Percentiles rank a stretch among this genome's conserved stretches.
phyloP scores from a whole-genome alignment of 148 eudicot genomes.

The Rhododendron simsii region DNA sequence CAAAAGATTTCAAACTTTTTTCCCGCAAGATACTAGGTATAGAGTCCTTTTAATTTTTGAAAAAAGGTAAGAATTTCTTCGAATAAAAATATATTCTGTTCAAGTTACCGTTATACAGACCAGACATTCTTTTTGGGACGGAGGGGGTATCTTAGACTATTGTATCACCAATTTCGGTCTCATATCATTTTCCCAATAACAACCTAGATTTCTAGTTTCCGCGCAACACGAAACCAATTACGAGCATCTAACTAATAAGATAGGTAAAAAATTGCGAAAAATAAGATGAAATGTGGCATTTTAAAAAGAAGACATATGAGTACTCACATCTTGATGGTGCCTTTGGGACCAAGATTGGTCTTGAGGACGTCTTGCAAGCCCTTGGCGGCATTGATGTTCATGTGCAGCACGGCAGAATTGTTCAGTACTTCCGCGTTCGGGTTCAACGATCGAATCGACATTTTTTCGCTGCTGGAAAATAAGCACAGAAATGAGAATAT shows the following conservation, averaged over 20 bases:
- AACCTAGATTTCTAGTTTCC: background rate
- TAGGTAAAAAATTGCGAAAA: background rate
- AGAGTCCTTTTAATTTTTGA: background rate
- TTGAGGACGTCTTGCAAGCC: slow-evolving; percentile 92
- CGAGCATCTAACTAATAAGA: background rate
- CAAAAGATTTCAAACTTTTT: background rate
- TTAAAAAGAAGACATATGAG: background rate
- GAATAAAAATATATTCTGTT: background rate
- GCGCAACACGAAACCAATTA: background rate
- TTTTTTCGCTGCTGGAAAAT: slow-evolving; percentile 27
- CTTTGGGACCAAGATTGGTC: slow-evolving; percentile 95
- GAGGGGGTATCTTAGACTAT: background rate
- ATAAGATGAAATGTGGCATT: background rate
- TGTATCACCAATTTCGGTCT: background rate
- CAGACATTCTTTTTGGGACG: background rate
- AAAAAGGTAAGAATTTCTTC: background rate
- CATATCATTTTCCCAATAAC: background rate
- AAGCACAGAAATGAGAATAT: background rate
- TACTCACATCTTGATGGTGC: slow-evolving; percentile 83
- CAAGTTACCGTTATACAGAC: background rate
- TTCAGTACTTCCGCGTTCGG: slow-evolving; percentile 96
- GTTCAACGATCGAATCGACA: slow-evolving; percentile 73
- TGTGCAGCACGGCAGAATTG: slow-evolving; percentile 93
- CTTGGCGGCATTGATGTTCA: slow-evolving; percentile 95
- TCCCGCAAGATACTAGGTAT: background rate